A percentile compares a stretch with the other conserved stretches of the same genome.
Conservation (phyloP, 768 basidiomycete genomes). For the Coprinellus aureogranulatus region DNA sequence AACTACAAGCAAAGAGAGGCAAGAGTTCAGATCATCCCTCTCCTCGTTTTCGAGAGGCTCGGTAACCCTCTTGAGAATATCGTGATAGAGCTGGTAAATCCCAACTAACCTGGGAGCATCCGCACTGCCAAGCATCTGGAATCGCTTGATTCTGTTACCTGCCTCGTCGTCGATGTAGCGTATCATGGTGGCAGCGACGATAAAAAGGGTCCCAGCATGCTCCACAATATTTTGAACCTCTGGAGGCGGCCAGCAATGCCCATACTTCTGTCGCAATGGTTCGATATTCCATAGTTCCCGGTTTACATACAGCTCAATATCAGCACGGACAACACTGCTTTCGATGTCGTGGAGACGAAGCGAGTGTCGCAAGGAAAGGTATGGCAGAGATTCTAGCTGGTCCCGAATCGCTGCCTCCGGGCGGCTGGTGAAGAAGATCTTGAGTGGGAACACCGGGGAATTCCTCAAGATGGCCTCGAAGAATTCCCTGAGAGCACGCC, state of each 20-base stretch:
- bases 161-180: neutral
- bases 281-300: neutral
- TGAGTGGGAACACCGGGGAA: constrained; percentile 10
- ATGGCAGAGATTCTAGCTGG: neutral
- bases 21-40: neutral
- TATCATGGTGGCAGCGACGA: neutral
- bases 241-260: neutral
- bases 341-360: constrained; percentile 9
- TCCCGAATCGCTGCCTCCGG: constrained; percentile 12
- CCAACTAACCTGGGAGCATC: neutral
- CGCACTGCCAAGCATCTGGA: neutral
- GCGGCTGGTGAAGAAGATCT: constrained; percentile 22
- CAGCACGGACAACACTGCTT: neutral
- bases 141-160: neutral
- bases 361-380: neutral
- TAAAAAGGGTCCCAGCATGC: neutral
- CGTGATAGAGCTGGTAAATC: neutral
- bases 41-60: neutral
- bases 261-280: neutral
- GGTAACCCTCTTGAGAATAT: neutral
- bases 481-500: constrained; percentile 15
- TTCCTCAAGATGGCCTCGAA: constrained; percentile 10
- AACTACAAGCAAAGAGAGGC: neutral
- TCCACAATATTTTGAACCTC: neutral
- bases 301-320: constrained; percentile 4